These are phyloP conservation scores for Syzygium malaccense DNA, from an alignment of 441 rosid genomes.

Conservation along the genomic window DNA sequence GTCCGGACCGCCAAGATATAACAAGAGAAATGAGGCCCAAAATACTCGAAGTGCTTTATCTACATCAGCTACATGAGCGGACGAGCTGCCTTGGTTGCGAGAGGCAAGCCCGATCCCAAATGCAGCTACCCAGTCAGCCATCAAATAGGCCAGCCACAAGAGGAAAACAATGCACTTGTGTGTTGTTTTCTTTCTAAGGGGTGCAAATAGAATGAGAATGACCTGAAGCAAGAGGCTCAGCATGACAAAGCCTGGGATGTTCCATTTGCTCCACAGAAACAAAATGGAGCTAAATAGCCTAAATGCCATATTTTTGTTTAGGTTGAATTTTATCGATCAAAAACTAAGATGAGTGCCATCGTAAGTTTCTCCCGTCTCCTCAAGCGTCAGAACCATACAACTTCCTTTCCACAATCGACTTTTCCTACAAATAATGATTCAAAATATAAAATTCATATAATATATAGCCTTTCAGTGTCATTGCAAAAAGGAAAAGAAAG, in stretches of 20 bases:
- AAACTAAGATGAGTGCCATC: background rate
- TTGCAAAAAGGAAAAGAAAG: background rate
- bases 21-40: background rate
- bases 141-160: background rate
- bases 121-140: background rate
- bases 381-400: background rate
- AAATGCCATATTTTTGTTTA: too few species aligned
- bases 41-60: background rate
- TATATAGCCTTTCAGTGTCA: background rate
- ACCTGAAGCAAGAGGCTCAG: background rate
- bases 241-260: accelerated
- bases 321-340: background rate
- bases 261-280: background rate
- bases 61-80: background rate
- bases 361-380: background rate
- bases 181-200: accelerated
- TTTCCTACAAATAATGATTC: background rate
- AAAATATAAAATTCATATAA: background rate
- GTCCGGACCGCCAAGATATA: background rate
- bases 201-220: background rate
- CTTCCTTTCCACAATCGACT: background rate
- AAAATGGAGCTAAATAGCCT: background rate
- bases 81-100: background rate
- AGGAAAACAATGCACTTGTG: background rate
- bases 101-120: background rate